Percentiles rank a stretch among this genome's conserved stretches.
Evolutionary conservation across 139 green algal species (phyloP).

Genomic region (Haematococcus lacustris): DNA sequence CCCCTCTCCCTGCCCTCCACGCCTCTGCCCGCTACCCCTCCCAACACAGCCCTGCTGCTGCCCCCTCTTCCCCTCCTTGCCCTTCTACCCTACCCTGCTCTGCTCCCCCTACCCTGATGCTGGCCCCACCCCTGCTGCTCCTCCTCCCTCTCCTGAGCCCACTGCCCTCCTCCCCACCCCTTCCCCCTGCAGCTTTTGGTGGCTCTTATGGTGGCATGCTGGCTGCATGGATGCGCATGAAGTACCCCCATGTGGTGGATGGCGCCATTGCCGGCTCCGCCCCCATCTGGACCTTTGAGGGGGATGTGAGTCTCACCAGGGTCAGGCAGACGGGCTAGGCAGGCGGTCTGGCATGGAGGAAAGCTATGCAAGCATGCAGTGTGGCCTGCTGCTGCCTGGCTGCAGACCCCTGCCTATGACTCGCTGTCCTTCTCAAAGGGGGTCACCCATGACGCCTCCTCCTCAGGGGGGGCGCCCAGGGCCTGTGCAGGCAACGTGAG

Average conservation of each 20-base stretch:
- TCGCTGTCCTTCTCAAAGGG: conserved; percentile 35
- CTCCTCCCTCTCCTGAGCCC: too few species aligned
- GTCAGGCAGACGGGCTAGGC: too few species aligned
- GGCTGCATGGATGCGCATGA: conserved; percentile 67
- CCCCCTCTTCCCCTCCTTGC: background rate
- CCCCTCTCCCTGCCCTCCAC: too few species aligned
- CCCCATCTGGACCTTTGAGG: conserved; percentile 84
- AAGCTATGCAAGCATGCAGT: too few species aligned
- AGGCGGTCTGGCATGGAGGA: too few species aligned
- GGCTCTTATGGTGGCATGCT: conserved; percentile 86
- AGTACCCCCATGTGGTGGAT: conserved; percentile 71
- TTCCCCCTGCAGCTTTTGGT: conserved; percentile 55
- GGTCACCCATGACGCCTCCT: conserved; percentile 47
- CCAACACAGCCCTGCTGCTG: background rate
- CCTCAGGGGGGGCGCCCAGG: background rate
- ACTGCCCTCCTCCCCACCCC: too few species aligned
- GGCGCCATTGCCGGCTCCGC: conserved; percentile 84
- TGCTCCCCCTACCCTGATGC: background rate
- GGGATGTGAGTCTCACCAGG: conserved; percentile 37
- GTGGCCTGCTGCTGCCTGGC: too few species aligned
- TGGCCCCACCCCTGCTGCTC: too few species aligned
- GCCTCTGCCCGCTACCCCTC: background rate
- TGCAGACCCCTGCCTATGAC: conserved; percentile 24
- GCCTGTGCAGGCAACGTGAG: conserved; percentile 33
- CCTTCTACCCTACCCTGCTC: too few species aligned